Evolutionary conservation across 2,329 filamentous ascomycete species (phyloP).

Genomic region (Keithomyces neogunnii): DNA sequence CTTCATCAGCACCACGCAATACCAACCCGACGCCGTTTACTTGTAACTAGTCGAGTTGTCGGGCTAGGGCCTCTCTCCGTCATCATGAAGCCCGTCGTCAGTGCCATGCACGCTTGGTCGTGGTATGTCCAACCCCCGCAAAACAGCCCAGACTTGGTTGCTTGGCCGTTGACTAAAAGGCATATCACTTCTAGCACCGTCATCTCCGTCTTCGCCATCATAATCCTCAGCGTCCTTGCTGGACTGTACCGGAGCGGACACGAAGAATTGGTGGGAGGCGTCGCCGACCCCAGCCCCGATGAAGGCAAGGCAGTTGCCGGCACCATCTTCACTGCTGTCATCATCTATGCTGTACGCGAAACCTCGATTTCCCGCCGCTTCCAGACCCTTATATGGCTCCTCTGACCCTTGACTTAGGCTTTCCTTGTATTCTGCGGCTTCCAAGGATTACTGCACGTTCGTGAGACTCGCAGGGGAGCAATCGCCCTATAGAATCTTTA

Average conservation of each 20-base stretch:
- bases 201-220: conserved; percentile 55
- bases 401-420: conserved; percentile 40
- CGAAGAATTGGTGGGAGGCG: conserved; percentile 74
- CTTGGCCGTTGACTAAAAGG: conserved; percentile 14
- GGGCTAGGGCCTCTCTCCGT: conserved; percentile 7
- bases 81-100: conserved; percentile 90
- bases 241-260: conserved; percentile 71
- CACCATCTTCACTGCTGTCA: conserved; percentile 80
- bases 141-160: background rate
- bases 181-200: conserved; percentile 50
- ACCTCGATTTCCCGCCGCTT: background rate
- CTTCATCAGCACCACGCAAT: background rate
- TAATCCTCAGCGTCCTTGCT: conserved; percentile 56
- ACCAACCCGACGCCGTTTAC: background rate
- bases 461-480: conserved; percentile 73
- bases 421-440: conserved; percentile 90
- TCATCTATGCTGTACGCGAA: conserved; percentile 74
- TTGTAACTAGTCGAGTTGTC: background rate
- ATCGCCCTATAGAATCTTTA: conserved; percentile 55
- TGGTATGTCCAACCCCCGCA: conserved; percentile 52
- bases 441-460: conserved; percentile 78
- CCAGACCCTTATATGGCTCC: background rate
- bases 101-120: conserved; percentile 87
- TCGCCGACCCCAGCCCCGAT: conserved; percentile 60
- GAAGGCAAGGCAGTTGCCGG: conserved; percentile 71